Base-by-base conservation (phyloP, 257 asterid genomes). In the Henckelia pumila region DNA sequence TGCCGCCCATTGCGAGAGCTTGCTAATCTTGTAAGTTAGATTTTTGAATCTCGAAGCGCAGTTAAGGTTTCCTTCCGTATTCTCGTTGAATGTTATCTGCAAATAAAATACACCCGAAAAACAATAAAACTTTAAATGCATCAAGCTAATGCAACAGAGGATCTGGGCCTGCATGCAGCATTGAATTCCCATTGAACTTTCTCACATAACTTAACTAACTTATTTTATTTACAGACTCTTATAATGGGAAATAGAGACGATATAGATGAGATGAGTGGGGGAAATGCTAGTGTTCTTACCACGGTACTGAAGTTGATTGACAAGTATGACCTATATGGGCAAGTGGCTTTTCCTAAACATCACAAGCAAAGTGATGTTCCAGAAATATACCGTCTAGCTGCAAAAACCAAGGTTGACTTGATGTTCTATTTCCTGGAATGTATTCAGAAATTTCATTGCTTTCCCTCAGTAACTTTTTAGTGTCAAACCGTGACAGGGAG, bases 161-260 rank as follows among this genome's bases (percentile, higher is more conserved):
- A 40, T 40, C 1, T 13, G 49, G 49, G n/a, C 2, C 53, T 44
- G 20, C 8, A 14, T 44, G 20, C 53, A 44, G 53, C 53, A 44
- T 44, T 13, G 5, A 44, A 44, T 11, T 44, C 2, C 8, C 53
- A 44, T 55, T 28, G 30, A 50, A 17, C n/a, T 2, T 32, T 68
- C 61, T 68, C 61, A 32, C 13, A n/a, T 24, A 26, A 50, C 23
- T 28, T 40, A 73, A 60, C 16, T n/a, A 53, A 16, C 24, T 28
- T 56, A 6, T 72, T 37, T 20, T 23, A 2, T 44, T 14, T 78
- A 76, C 82, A 87, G 96, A 87, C 93, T 69, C 95, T 89, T 69
- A 89, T 89, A 67, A 84, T 87, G 92, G 96, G 96, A 79, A 89
- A 89, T 47, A 79, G 96, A 67, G 96, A 89, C 23, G 93, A 87